A percentile compares a stretch with the other conserved stretches of the same genome.
phyloP scores from a whole-genome alignment of 768 basidiomycete genomes.

The Lactarius sanguifluus region DNA sequence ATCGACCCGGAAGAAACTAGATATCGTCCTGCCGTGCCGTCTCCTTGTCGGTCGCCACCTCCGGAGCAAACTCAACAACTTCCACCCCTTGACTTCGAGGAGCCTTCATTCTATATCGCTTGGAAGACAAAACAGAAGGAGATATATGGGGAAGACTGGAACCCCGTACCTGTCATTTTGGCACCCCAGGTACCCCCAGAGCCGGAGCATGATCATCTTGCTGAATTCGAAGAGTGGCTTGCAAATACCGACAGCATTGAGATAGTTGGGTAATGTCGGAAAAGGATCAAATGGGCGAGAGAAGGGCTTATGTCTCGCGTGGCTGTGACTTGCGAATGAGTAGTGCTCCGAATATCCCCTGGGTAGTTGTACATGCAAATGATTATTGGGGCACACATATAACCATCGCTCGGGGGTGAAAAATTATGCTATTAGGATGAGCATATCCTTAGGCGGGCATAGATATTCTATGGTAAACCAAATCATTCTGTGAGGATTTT shows the following conservation, averaged over 20 bases:
- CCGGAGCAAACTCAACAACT: conserved; percentile 1
- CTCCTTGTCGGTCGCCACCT: background rate
- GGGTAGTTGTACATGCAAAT: background rate
- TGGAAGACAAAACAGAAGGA: conserved; percentile 21
- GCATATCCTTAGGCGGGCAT: conserved; percentile 7
- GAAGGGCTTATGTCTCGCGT: background rate
- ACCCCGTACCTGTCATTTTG: background rate
- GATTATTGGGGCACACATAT: background rate
- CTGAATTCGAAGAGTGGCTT: conserved; percentile 51
- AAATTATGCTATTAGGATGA: conserved; percentile 9
- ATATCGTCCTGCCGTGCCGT: conserved; percentile 4
- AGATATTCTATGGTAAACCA: conserved; percentile 1
- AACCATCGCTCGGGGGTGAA: background rate
- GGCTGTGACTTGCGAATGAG: background rate
- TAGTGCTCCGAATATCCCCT: too few species aligned
- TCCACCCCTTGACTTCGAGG: conserved; percentile 11
- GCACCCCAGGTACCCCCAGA: background rate
- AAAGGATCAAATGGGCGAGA: background rate
- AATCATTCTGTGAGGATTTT: background rate
- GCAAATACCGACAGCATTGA: conserved; percentile 25
- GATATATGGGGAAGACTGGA: conserved; percentile 21
- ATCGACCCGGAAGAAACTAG: conserved; percentile 12
- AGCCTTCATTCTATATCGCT: conserved; percentile 21
- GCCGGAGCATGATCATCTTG: conserved; percentile 49
- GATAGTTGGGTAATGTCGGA: conserved; percentile 9